Base-by-base conservation (phyloP, 148 eudicot genomes). In the Nepenthes mirabilis region DNA sequence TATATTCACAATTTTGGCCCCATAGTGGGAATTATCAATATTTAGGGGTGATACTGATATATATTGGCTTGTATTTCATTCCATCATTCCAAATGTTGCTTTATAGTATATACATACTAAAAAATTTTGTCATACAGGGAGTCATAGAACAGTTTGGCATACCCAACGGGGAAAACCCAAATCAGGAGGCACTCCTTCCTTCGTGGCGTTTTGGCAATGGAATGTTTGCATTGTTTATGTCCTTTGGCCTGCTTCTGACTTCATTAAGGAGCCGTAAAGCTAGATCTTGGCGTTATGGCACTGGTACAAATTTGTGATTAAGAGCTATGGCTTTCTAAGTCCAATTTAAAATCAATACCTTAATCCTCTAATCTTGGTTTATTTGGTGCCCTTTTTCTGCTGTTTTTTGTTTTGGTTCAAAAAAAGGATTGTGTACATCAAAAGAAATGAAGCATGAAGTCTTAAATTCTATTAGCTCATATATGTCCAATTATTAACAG, bases 131-230 rank as follows among this genome's bases (percentile, higher is more conserved):
- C 36, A 37, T 67, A 50, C 72, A 94, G 99, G 99, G 99, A 65
- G 67, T 82, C 65, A 91, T 94, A 66, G 97, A 86, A 63, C 97
- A 94, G 71, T 94, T 94, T 73, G 83, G 90, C 55, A 66, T 81
- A 66, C 99, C 99, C 7, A 12, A 81, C 59, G 76, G 95, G 62
- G 97, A 80, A 77, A 82, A 86, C 70, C 66, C 74, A 37, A 76
- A 72, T 43, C 74, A 75, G 68, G 61, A 80, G 54, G 91, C 86
- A 47, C 72, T 89, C 67, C 83, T 59, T 66, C 86, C 85, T 66
- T 86, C 97, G 10, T 94, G 99, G 99, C 86, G 99, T 47, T 94
- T 94, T 77, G 99, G 95, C 58, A 94, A 94, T 68, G 99, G 99
- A 70, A 94, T 94, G 97, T 94, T 89, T 82, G 97, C 99, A 33